Conservation (phyloP, 2,329 filamentous ascomycete species). For the Fusarium abutilonis region DNA sequence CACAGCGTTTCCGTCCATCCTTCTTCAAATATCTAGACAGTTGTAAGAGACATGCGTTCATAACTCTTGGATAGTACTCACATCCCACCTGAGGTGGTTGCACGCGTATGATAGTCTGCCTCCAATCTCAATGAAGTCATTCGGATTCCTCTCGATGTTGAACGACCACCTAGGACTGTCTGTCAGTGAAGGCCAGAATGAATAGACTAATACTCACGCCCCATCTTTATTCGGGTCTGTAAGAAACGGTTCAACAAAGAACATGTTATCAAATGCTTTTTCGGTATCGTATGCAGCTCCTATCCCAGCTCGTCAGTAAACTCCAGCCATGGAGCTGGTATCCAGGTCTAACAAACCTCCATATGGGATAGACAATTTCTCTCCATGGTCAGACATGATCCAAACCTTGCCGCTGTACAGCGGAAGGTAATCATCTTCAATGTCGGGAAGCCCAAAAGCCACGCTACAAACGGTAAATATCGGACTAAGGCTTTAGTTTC, state of each 20-base stretch:
- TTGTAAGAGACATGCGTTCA: not conserved
- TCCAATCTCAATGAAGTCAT: slow-evolving; percentile 48
- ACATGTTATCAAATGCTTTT: slow-evolving; percentile 53
- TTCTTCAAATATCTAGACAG: slow-evolving; percentile 51
- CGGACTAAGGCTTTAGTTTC: too few relatives aligned
- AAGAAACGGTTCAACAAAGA: slow-evolving; percentile 45
- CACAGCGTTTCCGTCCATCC: slow-evolving; percentile 54
- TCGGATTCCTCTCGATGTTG: slow-evolving; percentile 40
- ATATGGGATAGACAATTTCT: slow-evolving; percentile 56
- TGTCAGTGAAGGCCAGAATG: not conserved
- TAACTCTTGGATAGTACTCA: slow-evolving; percentile 30
- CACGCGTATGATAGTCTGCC: slow-evolving; percentile 48
- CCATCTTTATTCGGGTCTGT: slow-evolving; percentile 40
- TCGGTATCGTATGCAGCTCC: slow-evolving; percentile 53
- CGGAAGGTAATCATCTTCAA: slow-evolving; percentile 51
- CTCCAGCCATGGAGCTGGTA: not conserved
- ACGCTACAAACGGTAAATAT: slow-evolving; percentile 38
- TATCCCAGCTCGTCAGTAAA: slow-evolving; percentile 17
- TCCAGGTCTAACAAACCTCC: slow-evolving; percentile 43
- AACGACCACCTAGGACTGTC: slow-evolving; percentile 48
- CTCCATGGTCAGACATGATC: slow-evolving; percentile 53
- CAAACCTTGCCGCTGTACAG: slow-evolving; percentile 58
- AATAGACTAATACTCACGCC: slow-evolving; percentile 28
- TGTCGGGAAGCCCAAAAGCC: slow-evolving; percentile 45
- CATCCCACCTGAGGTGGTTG: slow-evolving; percentile 51